Evolutionary conservation across 2,329 filamentous ascomycete genomes (phyloP).

Genomic region (Diaporthe sp.): DNA sequence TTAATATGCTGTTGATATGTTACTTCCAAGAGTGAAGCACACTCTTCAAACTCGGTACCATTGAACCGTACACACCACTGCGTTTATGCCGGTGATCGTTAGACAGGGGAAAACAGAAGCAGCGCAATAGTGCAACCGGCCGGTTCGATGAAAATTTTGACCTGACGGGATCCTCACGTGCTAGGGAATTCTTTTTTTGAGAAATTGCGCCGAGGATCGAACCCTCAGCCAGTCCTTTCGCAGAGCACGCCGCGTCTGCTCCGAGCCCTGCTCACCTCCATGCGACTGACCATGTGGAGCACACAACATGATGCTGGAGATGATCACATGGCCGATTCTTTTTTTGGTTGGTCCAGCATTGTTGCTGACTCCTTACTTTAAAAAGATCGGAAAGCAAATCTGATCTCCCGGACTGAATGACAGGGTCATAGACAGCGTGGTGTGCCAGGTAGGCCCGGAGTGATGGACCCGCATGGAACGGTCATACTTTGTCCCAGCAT

Average conservation of each 20-base stretch:
- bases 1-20: no score
- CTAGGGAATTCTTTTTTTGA: neutral
- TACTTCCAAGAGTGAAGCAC: fast-evolving
- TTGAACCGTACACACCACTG: neutral
- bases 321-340: neutral
- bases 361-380: neutral
- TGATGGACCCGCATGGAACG: constrained; percentile 1
- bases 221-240: neutral
- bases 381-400: constrained; percentile 11
- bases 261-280: neutral
- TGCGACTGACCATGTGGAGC: neutral
- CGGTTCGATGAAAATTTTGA: neutral
- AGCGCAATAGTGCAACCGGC: neutral
- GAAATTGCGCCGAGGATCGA: neutral
- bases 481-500: constrained; percentile 19
- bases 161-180: neutral
- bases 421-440: neutral
- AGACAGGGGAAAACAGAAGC: neutral
- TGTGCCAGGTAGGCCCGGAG: neutral
- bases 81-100: neutral
- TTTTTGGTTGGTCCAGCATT: neutral
- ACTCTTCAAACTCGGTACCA: no score
- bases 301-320: neutral
- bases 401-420: neutral
- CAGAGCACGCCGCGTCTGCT: no score